These are phyloP conservation scores for Lippia alba DNA, from an alignment of 305 asterid genomes.

Conservation along the genomic window DNA sequence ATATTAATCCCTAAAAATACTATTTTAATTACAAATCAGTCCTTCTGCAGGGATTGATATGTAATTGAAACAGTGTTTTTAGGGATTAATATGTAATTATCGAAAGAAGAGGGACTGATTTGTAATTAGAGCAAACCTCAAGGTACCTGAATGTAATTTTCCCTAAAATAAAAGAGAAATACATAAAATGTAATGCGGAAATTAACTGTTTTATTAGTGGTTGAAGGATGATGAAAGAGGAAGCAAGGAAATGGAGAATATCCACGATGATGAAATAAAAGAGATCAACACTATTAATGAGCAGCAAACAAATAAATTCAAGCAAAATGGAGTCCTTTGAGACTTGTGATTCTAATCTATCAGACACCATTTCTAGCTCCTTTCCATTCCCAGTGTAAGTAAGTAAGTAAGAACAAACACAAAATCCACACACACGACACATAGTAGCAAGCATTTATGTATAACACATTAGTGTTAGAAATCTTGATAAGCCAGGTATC, in stretches of 20 bases:
- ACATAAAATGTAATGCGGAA: not conserved
- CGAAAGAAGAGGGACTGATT: no score
- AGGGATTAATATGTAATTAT: no score
- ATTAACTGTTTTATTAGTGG: not conserved
- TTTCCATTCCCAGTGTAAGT: constrained; percentile 46
- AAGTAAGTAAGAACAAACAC: constrained; percentile 24
- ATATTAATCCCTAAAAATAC: no score
- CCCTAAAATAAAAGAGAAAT: no score
- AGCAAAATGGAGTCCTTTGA: constrained; percentile 46
- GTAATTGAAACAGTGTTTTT: no score
- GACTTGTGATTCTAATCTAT: constrained; percentile 54
- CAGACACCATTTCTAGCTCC: constrained; percentile 55
- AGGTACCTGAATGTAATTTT: no score
- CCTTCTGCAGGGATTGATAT: no score
- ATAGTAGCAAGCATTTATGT: not conserved
- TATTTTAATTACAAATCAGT: no score
- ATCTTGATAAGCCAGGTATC: constrained; percentile 41
- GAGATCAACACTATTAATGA: not conserved
- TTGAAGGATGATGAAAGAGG: constrained; percentile 36
- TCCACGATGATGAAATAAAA: constrained; percentile 36
- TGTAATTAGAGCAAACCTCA: no score
- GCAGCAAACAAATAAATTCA: constrained; percentile 14
- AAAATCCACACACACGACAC: constrained; percentile 19
- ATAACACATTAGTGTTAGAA: not conserved
- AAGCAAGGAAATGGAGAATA: constrained; percentile 25